Evolutionary conservation across 306 rosid genomes (phyloP).

Genomic region (Arachis stenosperma): DNA sequence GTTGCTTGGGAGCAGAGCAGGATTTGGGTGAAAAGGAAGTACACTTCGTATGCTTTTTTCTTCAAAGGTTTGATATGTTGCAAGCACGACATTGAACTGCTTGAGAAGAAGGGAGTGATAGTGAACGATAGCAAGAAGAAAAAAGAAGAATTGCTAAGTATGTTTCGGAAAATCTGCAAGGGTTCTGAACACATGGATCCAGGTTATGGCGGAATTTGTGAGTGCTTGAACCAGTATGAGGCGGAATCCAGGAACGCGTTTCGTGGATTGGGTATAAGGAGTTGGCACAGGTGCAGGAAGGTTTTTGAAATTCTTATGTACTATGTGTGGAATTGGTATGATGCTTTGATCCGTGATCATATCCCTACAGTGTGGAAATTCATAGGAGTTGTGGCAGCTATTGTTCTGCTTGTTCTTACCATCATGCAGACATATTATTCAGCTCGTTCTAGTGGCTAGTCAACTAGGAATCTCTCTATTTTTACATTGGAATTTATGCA

Average conservation of each 20-base stretch:
- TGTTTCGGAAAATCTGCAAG: background rate
- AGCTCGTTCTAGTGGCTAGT: background rate
- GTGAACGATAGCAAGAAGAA: background rate
- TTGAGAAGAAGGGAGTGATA: background rate
- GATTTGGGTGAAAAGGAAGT: background rate
- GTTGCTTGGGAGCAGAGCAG: slow-evolving; percentile 20
- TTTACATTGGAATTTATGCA: no score
- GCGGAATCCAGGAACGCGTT: background rate
- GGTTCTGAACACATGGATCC: slow-evolving; percentile 10
- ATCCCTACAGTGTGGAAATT: slow-evolving; percentile 26
- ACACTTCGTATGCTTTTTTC: slow-evolving; percentile 7
- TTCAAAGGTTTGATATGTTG: slow-evolving; percentile 24
- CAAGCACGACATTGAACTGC: slow-evolving; percentile 5
- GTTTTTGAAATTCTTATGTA: background rate
- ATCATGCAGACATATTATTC: slow-evolving; percentile 18
- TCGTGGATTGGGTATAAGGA: background rate
- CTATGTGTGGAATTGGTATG: slow-evolving; percentile 8
- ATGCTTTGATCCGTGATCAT: slow-evolving; percentile 13
- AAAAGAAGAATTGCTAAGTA: background rate
- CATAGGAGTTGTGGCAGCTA: slow-evolving; percentile 9
- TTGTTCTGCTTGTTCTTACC: slow-evolving; percentile 4
- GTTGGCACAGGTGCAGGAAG: background rate
- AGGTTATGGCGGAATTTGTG: background rate
- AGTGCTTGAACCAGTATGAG: background rate
- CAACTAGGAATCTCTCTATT: no score